Evolutionary conservation across 2,329 filamentous ascomycete genomes (phyloP), one percentile per base, ranked within the genome.

Genomic region (Diaporthe sp.): DNA sequence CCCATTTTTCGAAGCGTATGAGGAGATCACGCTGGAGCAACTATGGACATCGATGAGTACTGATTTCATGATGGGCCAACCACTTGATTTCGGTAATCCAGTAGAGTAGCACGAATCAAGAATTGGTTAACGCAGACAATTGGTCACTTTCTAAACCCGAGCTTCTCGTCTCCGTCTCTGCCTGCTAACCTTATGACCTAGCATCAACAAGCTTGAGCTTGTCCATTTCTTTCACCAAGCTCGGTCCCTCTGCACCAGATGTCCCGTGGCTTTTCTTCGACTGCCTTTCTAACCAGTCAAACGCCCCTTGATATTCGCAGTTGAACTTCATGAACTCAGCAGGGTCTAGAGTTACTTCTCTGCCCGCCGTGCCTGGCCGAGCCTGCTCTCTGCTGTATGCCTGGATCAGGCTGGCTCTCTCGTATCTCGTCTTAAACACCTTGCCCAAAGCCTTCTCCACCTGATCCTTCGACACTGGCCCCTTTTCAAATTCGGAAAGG

Each of bases 341-440:
- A 0, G 83, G 82, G 6, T 81, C 81, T 79, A 84, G 80, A 12
- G 78, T 83, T 1, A 83, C 76, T 69, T 79, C 79, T 9, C 75
- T 80, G 32, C 77, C 79, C 0, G 78, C 79, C 0, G 83, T 84
- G 0, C 81, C 84, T 3, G 84, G 83, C 68, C 78, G 82, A 6
- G 83, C 84, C 2, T 83, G 80, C 59, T 86, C 82, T n/a, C 85
- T 81, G 74, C 83, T 86, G 61, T 85, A 86, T 10, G 76, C 75
- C 73, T 86, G 85, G 13, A 86, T 85, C 39, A 84, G 73, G 25
- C 78, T 83, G 0, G 83, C 84, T 44, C 85, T 79, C 27, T 83
- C 81, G 75, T 83, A 82, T 6, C 83, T 77, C 17, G 78, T 80
- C 2, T 78, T 72, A 50, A 82, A 80, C 3, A 81, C 75, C 10